Percentiles rank a stretch among this genome's conserved stretches.
Conservation (phyloP, 805 yeast genomes). For the Zygoascus biomembranicola region DNA sequence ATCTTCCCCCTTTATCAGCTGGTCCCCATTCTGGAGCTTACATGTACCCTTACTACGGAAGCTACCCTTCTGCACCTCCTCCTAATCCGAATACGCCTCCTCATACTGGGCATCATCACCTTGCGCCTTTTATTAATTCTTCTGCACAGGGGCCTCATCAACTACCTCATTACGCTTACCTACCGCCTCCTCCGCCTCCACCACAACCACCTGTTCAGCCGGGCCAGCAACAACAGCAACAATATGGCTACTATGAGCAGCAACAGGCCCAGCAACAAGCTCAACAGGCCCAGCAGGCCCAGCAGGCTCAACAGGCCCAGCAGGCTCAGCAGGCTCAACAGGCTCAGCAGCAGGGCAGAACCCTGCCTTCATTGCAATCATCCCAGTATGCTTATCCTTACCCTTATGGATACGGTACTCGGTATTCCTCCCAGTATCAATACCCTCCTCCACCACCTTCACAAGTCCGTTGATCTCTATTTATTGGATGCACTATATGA, state of each 20-base stretch:
- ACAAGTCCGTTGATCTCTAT: background rate
- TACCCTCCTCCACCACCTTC: slow-evolving; percentile 4
- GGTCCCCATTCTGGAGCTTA: background rate
- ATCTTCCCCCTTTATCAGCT: background rate
- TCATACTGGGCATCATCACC: background rate
- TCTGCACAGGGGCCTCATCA: background rate
- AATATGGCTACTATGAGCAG: slow-evolving; percentile 1
- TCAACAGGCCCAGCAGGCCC: slow-evolving; percentile 6
- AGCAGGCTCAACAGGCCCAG: slow-evolving; percentile 7
- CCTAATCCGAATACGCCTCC: background rate
- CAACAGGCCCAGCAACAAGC: slow-evolving; percentile 6
- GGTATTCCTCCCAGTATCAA: slow-evolving; percentile 3
- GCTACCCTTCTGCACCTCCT: background rate
- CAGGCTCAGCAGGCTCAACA: slow-evolving; percentile 6
- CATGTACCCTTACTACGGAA: background rate
- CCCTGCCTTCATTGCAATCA: background rate
- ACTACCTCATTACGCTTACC: background rate
- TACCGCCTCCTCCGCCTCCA: slow-evolving; percentile 5
- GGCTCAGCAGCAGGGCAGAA: slow-evolving; percentile 5
- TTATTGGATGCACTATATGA: background rate
- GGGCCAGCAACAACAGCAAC: slow-evolving; percentile 9
- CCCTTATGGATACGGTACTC: background rate
- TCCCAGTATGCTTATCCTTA: background rate
- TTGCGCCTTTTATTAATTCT: background rate
- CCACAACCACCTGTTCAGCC: background rate